Percentiles rank a stretch among this genome's conserved stretches.
Evolutionary conservation across 495 filamentous ascomycete genomes (phyloP).

Genomic region (Hyaloscypha bicolor): DNA sequence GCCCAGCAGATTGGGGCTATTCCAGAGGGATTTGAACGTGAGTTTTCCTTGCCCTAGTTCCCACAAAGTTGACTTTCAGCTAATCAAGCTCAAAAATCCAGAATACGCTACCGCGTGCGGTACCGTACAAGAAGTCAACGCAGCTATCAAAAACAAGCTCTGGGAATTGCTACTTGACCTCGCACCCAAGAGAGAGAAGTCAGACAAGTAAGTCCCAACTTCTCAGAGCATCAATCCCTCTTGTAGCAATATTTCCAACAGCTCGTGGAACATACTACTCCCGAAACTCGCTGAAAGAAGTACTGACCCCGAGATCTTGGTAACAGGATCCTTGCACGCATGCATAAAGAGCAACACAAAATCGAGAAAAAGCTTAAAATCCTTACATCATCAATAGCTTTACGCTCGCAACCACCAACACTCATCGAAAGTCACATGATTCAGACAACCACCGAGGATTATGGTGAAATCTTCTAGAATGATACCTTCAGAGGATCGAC

Average conservation of each 20-base stretch:
- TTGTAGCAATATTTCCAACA: too few relatives aligned
- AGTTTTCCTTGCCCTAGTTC: not conserved
- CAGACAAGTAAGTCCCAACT: not conserved
- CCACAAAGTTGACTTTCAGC: not conserved
- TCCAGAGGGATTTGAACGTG: not conserved
- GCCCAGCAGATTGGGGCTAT: not conserved
- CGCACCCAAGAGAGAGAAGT: not conserved
- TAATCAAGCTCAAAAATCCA: not conserved
- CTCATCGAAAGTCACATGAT: too few relatives aligned
- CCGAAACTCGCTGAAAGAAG: too few relatives aligned
- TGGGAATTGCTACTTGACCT: not conserved
- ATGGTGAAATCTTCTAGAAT: not conserved
- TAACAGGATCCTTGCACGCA: not conserved
- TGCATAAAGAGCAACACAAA: not conserved
- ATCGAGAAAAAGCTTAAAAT: not conserved
- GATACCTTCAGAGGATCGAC: too few relatives aligned
- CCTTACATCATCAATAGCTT: not conserved
- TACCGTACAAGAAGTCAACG: not conserved
- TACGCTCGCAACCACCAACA: too few relatives aligned
- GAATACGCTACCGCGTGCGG: not conserved
- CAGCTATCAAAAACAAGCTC: not conserved
- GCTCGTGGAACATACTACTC: too few relatives aligned
- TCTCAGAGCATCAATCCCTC: too few relatives aligned
- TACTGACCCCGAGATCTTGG: too few relatives aligned
- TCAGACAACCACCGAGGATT: too few relatives aligned